Percentiles rank a stretch among this genome's conserved stretches.
phyloP scores from a whole-genome alignment of 495 filamentous ascomycete species.

The Aspergillus mulundensis region DNA sequence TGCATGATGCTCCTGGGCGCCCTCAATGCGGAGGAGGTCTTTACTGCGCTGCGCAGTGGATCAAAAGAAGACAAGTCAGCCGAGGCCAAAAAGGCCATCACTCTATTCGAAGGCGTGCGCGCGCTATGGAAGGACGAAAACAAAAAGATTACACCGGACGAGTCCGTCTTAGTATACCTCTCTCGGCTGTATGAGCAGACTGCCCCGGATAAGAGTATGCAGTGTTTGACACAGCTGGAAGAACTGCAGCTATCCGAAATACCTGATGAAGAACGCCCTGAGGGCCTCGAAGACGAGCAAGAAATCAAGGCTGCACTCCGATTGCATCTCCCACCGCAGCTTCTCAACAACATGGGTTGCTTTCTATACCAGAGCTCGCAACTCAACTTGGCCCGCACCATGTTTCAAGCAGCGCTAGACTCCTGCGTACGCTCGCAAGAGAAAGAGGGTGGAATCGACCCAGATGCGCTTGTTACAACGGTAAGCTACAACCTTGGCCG shows the following conservation, averaged over 20 bases:
- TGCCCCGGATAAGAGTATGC: slow-evolving; percentile 81
- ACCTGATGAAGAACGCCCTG: slow-evolving; percentile 60
- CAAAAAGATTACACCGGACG: slow-evolving; percentile 72
- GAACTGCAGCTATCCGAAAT: slow-evolving; percentile 76
- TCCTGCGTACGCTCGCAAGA: slow-evolving; percentile 73
- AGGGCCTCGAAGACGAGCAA: slow-evolving; percentile 59
- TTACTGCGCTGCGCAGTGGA: slow-evolving; percentile 64
- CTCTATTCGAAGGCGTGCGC: slow-evolving; percentile 76
- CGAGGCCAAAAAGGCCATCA: slow-evolving; percentile 78
- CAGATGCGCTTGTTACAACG: slow-evolving; percentile 84
- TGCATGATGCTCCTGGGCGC: slow-evolving; percentile 87
- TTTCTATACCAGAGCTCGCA: slow-evolving; percentile 88
- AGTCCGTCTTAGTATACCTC: slow-evolving; percentile 87
- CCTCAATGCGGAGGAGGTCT: slow-evolving; percentile 90
- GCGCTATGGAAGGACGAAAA: slow-evolving; percentile 87
- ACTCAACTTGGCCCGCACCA: slow-evolving; percentile 69
- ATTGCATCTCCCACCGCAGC: slow-evolving; percentile 76
- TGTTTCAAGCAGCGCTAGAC: slow-evolving; percentile 83
- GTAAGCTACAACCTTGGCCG: slow-evolving; percentile 95
- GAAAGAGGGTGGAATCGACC: slow-evolving; percentile 60
- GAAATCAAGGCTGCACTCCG: slow-evolving; percentile 57
- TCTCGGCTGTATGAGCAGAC: slow-evolving; percentile 84
- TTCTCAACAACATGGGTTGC: slow-evolving; percentile 95
- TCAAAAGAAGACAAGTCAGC: slow-evolving; percentile 81
- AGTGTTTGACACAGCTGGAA: slow-evolving; percentile 86